phyloP scores from a whole-genome alignment of 305 asterid genomes.

The Solanum hybrid region DNA sequence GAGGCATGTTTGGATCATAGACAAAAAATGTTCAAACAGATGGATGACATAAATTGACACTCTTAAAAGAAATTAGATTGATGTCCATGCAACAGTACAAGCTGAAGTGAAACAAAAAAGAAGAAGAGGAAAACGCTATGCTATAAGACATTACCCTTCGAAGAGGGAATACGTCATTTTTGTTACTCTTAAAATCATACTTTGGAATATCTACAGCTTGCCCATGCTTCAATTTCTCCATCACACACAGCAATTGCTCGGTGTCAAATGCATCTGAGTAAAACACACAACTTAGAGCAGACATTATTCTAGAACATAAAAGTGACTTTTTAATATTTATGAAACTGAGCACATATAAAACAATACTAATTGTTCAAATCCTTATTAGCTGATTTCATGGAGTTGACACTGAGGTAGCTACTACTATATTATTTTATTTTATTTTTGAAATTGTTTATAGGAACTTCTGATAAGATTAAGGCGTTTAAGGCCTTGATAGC shows the following conservation, averaged over 20 bases:
- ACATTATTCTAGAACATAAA: neutral
- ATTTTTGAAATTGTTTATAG: neutral
- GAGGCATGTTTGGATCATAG: neutral
- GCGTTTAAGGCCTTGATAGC: neutral
- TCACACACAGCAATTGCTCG: conserved; percentile 44
- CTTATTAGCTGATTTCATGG: neutral
- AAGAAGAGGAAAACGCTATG: neutral
- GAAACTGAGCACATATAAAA: neutral
- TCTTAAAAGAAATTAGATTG: neutral
- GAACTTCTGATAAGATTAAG: neutral
- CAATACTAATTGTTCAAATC: neutral
- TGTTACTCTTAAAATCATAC: conserved; percentile 87
- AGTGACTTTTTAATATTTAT: neutral
- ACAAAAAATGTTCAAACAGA: neutral
- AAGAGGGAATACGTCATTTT: conserved; percentile 48
- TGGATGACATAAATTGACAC: neutral
- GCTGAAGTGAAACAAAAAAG: conserved; percentile 21
- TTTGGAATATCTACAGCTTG: conserved; percentile 87
- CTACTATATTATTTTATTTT: neutral
- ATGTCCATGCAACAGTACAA: neutral
- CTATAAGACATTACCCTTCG: conserved; percentile 55
- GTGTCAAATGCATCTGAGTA: conserved; percentile 82
- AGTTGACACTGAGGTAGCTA: neutral
- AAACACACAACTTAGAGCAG: conserved; percentile 2
- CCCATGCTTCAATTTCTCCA: conserved; percentile 77